A percentile compares a stretch with the other conserved stretches of the same genome.
Evolutionary conservation across 2,329 filamentous ascomycete genomes (phyloP).

Genomic region (Monilinia aucupariae): DNA sequence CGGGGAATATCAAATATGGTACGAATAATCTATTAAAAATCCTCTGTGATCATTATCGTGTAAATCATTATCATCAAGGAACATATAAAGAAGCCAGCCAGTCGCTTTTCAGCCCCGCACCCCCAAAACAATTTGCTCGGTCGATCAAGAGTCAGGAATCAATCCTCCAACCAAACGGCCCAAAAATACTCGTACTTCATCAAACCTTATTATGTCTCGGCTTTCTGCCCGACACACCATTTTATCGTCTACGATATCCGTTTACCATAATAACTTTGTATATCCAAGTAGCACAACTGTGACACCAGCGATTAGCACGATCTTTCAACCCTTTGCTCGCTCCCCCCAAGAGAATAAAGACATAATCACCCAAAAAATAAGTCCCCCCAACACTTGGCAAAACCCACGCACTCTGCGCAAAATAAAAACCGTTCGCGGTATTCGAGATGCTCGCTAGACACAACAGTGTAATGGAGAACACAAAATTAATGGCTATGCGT

Average conservation of each 20-base stretch:
- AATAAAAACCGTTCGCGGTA: conserved; percentile 4
- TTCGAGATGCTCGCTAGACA: conserved; percentile 13
- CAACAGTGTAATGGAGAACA: conserved; percentile 5
- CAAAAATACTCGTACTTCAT: too few relatives aligned
- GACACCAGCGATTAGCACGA: neutral
- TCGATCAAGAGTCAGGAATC: too few relatives aligned
- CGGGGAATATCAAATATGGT: too few relatives aligned
- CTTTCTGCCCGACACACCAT: neutral
- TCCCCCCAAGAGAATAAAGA: neutral
- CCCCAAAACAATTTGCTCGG: too few relatives aligned
- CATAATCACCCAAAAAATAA: neutral
- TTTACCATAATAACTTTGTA: conserved; percentile 3
- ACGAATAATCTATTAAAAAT: too few relatives aligned
- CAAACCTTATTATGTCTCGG: too few relatives aligned
- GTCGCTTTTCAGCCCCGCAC: too few relatives aligned
- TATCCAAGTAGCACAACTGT: conserved; percentile 5
- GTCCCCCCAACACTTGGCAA: conserved; percentile 15
- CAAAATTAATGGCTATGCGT: conserved; percentile 11
- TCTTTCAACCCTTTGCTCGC: neutral
- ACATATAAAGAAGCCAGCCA: too few relatives aligned
- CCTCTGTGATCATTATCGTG: too few relatives aligned
- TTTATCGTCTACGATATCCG: neutral
- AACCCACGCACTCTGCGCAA: conserved; percentile 18
- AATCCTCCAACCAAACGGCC: too few relatives aligned
- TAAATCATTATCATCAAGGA: too few relatives aligned